Conservation (phyloP, 2,329 filamentous ascomycete species). For the Ambrosiella beaveri region DNA sequence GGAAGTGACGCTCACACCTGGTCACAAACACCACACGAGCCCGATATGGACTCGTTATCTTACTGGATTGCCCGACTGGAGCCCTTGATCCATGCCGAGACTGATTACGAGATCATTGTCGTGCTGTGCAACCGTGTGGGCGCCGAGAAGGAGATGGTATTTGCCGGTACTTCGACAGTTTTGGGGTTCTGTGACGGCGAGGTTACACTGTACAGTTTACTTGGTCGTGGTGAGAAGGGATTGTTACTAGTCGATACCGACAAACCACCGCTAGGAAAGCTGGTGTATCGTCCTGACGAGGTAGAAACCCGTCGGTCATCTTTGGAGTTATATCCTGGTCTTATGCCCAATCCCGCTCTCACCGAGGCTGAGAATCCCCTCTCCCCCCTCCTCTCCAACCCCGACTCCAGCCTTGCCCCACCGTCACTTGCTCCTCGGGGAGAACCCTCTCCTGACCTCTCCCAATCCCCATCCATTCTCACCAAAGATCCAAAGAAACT, state of each 20-base stretch:
- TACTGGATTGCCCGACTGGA: conserved; percentile 62
- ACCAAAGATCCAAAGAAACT: conserved; percentile 9
- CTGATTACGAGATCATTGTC: conserved; percentile 43
- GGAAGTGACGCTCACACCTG: conserved; percentile 30
- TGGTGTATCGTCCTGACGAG: conserved; percentile 19
- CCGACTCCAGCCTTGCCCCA: background rate
- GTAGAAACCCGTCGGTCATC: background rate
- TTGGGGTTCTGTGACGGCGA: conserved; percentile 47
- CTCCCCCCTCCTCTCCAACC: background rate
- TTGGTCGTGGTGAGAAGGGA: conserved; percentile 53
- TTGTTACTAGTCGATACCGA: conserved; percentile 51
- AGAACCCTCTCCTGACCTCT: conserved; percentile 1
- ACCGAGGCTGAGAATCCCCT: background rate
- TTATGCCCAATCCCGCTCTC: conserved; percentile 7
- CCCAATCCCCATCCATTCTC: conserved; percentile 3
- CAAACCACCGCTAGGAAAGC: conserved; percentile 25
- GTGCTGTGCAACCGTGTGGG: conserved; percentile 57
- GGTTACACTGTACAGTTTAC: conserved; percentile 49
- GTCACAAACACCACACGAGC: conserved; percentile 33
- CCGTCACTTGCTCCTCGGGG: background rate
- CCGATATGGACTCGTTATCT: conserved; percentile 54
- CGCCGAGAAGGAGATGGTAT: conserved; percentile 45
- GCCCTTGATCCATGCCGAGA: conserved; percentile 38
- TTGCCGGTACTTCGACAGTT: conserved; percentile 58
- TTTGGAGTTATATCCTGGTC: conserved; percentile 5